Evolutionary conservation across 2,329 filamentous ascomycete species (phyloP).

Genomic region (Botrytis fabae): DNA sequence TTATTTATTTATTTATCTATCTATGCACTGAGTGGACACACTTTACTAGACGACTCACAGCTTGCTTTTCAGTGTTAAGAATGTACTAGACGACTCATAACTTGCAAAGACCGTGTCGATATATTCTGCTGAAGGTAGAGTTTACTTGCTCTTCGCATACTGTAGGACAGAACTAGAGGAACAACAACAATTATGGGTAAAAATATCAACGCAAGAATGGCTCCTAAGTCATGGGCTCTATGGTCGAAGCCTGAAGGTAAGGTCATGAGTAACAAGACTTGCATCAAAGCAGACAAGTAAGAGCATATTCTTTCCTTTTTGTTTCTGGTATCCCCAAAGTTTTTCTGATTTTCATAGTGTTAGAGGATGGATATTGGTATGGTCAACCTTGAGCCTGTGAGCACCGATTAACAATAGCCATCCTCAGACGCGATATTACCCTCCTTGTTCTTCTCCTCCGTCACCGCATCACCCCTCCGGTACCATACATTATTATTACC

Average conservation of each 20-base stretch:
- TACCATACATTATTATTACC: conserved; percentile 28
- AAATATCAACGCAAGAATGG: neutral
- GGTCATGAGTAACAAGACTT: neutral
- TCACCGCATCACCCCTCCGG: conserved; percentile 27
- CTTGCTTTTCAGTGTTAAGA: neutral
- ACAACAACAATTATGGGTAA: neutral
- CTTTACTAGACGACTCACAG: neutral
- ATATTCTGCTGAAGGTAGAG: neutral
- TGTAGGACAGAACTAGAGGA: neutral
- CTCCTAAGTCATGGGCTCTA: neutral
- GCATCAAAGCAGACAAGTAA: neutral
- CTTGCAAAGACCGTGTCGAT: neutral
- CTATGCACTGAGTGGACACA: neutral
- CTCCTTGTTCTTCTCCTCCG: conserved; percentile 31
- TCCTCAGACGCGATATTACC: conserved; percentile 21
- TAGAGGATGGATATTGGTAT: neutral
- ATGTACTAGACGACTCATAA: neutral
- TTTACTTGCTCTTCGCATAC: neutral
- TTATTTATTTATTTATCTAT: neutral
- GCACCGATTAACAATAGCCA: neutral
- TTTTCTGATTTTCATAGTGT: accelerated
- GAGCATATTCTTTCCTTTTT: neutral
- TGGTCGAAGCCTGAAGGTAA: neutral
- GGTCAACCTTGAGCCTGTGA: neutral
- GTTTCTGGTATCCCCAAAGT: neutral